Evolutionary conservation across 352 stramenopile species (phyloP), one percentile per base, ranked within the genome.

Genomic region (Phytophthora sansomeana): DNA sequence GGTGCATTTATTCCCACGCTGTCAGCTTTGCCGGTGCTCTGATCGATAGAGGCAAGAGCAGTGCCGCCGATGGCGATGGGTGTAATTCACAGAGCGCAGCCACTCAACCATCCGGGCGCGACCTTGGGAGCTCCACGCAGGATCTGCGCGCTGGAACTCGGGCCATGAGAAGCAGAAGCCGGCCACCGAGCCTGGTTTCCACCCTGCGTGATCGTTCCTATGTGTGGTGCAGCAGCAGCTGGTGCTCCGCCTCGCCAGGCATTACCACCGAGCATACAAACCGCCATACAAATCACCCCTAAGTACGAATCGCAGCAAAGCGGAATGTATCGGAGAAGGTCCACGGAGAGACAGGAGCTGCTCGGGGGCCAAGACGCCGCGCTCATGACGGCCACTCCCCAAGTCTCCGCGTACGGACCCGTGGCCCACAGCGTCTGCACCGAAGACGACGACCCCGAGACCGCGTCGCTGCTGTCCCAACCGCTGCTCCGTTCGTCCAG

Each of bases 391-490:
- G 41, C 42, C 68, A 76, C 39, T 69, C 53, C 53, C 33, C 54
- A 74, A 77, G 58, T 74, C 48, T 58, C 69, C 14, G 38, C 28
- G 21, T 60, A 62, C 53, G 35, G 33, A 4, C 47, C 54, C 32
- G 47, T 63, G 28, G 33, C 39, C 33, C 17, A n/a, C 42, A 58
- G 19, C 32, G 17, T 29, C 47, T 46, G 47, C 60, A 64, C 51
- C 46, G 51, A 64, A 44, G 58, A 67, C 39, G 63, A 76, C 56
- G 41, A 29, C 5, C 26, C 21, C 29, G 67, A 67, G 51, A 72
- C 65, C 33, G 58, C 49, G 65, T 72, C 55, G 42, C 65, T 74
- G 39, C 51, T 75, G 35, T 78, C 65, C 28, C 59, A 67, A 62
- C 59, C 69, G 33, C 46, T 75, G 8, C 46, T 75, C 13, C 49